Conservation (phyloP, 495 filamentous ascomycete genomes). For the Pseudomonodictys pantanalensis region DNA sequence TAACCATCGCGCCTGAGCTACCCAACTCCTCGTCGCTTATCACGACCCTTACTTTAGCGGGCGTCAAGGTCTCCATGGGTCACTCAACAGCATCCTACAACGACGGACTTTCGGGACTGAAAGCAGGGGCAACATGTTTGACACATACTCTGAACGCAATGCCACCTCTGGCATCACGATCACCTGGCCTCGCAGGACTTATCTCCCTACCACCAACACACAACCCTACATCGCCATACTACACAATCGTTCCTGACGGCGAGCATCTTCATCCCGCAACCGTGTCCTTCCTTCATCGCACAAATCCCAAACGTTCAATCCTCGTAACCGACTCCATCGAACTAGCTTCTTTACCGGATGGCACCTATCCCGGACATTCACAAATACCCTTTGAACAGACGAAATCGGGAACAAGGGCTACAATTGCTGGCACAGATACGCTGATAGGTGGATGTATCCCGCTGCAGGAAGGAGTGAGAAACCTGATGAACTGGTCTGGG, state of each 20-base stretch:
- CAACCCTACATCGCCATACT: constrained; percentile 50
- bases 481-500: constrained; percentile 46
- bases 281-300: constrained; percentile 58
- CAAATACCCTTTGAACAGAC: constrained; percentile 46
- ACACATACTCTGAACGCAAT: constrained; percentile 47
- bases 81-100: constrained; percentile 40
- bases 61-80: constrained; percentile 42
- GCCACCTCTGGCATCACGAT: constrained; percentile 40
- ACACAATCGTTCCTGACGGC: constrained; percentile 61
- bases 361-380: constrained; percentile 50
- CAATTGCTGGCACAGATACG: constrained; percentile 41
- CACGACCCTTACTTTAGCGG: constrained; percentile 25
- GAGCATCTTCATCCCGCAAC: constrained; percentile 62
- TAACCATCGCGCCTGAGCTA: constrained; percentile 43
- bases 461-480: constrained; percentile 46
- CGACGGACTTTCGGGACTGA: constrained; percentile 37
- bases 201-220: constrained; percentile 27
- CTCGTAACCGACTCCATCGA: constrained; percentile 63
- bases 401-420: constrained; percentile 44
- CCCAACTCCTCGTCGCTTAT: constrained; percentile 33
- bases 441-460: constrained; percentile 47
- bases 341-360: constrained; percentile 54
- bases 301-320: constrained; percentile 54
- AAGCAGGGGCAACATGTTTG: constrained; percentile 40
- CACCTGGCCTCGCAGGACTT: constrained; percentile 41